Conservation (phyloP, 768 basidiomycete genomes). For the Suillus ampliporus region DNA sequence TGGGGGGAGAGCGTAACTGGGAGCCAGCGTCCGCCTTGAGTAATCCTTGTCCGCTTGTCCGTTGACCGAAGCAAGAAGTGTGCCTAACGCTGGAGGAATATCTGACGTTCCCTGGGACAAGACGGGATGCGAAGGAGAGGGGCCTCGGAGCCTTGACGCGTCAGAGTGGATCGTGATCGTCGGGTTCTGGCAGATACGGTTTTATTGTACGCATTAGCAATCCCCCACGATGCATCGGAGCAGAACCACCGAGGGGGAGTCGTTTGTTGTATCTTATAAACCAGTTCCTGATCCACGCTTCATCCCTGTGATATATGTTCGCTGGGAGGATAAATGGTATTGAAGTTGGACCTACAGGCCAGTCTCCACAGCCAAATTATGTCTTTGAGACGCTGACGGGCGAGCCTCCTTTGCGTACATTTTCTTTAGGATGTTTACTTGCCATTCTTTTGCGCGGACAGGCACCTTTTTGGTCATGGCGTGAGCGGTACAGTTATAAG, state of each 20-base stretch:
- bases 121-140: background rate
- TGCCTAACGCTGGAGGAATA: background rate
- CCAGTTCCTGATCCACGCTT: slow-evolving; percentile 37
- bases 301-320: slow-evolving; percentile 23
- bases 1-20: background rate
- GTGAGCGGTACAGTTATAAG: slow-evolving; percentile 9
- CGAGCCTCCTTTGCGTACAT: slow-evolving; percentile 26
- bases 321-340: slow-evolving; percentile 10
- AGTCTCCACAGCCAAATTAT: slow-evolving; percentile 29
- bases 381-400: slow-evolving; percentile 29
- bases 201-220: background rate
- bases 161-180: background rate
- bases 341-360: slow-evolving; percentile 34
- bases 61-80: background rate
- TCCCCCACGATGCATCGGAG: background rate
- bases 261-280: slow-evolving; percentile 35
- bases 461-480: slow-evolving; percentile 17
- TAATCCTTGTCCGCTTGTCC: background rate
- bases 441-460: slow-evolving; percentile 33
- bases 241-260: slow-evolving; percentile 8
- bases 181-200: background rate
- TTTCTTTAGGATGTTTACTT: slow-evolving; percentile 34
- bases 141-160: background rate
- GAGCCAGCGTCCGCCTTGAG: background rate
- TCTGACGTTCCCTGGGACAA: background rate